Evolutionary conservation across 1,139 yeast genomes (phyloP).

Genomic region (Trichomonascaceae sp.): DNA sequence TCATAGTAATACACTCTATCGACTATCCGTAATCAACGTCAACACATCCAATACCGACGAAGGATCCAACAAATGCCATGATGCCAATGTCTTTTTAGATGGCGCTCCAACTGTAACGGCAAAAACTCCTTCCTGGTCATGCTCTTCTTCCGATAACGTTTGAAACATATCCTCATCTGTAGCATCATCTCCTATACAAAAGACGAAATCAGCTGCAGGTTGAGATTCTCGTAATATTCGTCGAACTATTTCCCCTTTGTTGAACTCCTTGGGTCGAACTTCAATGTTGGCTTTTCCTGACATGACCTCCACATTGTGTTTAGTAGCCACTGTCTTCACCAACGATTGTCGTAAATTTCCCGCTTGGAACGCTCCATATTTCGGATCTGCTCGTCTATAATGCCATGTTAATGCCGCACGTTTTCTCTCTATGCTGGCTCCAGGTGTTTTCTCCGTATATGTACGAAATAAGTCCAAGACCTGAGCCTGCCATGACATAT

Average conservation of each 20-base stretch:
- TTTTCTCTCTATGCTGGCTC: conserved; percentile 78
- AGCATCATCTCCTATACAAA: conserved; percentile 91
- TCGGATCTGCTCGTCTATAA: conserved; percentile 91
- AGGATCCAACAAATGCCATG: conserved; percentile 83
- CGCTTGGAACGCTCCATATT: conserved; percentile 83
- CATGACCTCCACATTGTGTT: conserved; percentile 93
- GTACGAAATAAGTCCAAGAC: conserved; percentile 68
- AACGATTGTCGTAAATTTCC: conserved; percentile 62
- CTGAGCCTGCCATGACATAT: conserved; percentile 89
- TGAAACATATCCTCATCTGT: conserved; percentile 98
- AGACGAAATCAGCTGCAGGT: conserved; percentile 61
- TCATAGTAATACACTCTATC: background rate
- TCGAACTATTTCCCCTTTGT: conserved; percentile 94
- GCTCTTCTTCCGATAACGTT: conserved; percentile 58
- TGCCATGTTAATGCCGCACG: conserved; percentile 98
- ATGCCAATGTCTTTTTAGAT: conserved; percentile 79
- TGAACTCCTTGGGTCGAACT: conserved; percentile 88
- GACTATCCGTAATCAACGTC: background rate
- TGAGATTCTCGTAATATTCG: conserved; percentile 48
- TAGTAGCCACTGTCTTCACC: conserved; percentile 50
- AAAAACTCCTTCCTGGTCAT: conserved; percentile 33
- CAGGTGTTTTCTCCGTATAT: conserved; percentile 86
- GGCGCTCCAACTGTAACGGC: conserved; percentile 97
- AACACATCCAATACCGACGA: conserved; percentile 66
- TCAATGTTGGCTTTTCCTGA: conserved; percentile 94